These are phyloP conservation scores for Populus davidiana DNA, from an alignment of 345 rosid species.

Conservation along the genomic window DNA sequence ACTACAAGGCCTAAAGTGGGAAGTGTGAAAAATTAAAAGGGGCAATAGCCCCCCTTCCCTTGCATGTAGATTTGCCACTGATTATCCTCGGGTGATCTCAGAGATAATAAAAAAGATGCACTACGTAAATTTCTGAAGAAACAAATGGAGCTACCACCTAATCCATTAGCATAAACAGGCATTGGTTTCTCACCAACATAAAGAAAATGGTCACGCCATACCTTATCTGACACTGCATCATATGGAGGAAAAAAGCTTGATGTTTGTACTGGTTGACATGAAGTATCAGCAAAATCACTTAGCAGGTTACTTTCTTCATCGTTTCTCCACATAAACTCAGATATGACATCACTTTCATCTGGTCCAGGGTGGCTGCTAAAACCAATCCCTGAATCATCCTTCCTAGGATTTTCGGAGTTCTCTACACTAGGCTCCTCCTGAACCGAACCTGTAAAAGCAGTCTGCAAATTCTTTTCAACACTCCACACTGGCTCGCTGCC, in stretches of 20 bases:
- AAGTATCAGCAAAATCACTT: conserved; percentile 29
- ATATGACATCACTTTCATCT: conserved; percentile 22
- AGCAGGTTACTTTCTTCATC: conserved; percentile 31
- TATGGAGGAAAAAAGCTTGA: conserved; percentile 34
- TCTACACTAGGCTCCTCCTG: conserved; percentile 18
- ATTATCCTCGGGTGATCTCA: background rate
- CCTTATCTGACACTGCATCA: conserved; percentile 40
- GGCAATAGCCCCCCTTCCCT: too few species aligned
- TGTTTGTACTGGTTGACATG: conserved; percentile 32
- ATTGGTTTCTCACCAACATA: background rate
- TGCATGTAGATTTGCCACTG: too few species aligned
- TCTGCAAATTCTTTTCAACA: conserved; percentile 21
- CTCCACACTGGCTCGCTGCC: conserved; percentile 12
- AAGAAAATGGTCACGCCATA: conserved; percentile 12
- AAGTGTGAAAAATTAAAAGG: too few species aligned
- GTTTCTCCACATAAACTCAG: conserved; percentile 40
- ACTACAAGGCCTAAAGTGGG: too few species aligned
- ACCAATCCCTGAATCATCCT: conserved; percentile 22
- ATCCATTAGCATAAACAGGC: background rate
- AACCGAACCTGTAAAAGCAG: conserved; percentile 17
- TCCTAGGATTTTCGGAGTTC: conserved; percentile 24
- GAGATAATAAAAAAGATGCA: background rate
- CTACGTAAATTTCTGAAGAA: background rate
- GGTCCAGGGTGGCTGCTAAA: conserved; percentile 22
- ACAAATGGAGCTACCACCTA: background rate